A percentile compares a stretch with the other conserved stretches of the same genome.
Evolutionary conservation across 1,139 yeast species (phyloP).

Genomic region (Zygoascus hellenicus): DNA sequence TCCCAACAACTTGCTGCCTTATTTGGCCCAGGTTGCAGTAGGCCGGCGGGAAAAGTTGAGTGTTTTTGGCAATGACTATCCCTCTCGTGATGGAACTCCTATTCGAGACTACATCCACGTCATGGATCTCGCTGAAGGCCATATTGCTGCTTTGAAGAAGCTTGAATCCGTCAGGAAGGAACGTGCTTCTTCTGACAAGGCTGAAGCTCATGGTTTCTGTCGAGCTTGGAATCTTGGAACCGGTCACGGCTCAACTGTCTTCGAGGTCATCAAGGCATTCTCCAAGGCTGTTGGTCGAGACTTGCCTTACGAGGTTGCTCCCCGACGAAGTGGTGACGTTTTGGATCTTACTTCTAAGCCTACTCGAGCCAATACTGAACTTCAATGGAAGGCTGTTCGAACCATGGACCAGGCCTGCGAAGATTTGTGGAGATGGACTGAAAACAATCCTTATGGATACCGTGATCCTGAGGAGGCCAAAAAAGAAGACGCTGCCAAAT

Average conservation of each 20-base stretch:
- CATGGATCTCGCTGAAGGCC: conserved; percentile 77
- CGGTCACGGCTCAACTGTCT: conserved; percentile 72
- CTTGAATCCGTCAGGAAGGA: conserved; percentile 38
- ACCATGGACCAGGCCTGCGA: conserved; percentile 59
- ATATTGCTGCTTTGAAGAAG: conserved; percentile 62
- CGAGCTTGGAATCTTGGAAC: conserved; percentile 85
- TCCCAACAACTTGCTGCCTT: conserved; percentile 73
- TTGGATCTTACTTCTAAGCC: conserved; percentile 69
- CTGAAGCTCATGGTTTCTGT: conserved; percentile 43
- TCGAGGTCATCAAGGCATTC: conserved; percentile 65
- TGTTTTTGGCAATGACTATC: conserved; percentile 65
- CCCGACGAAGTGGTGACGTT: conserved; percentile 76
- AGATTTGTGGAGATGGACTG: conserved; percentile 77
- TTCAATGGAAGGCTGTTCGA: conserved; percentile 57
- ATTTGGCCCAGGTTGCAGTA: conserved; percentile 70
- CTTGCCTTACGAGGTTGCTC: conserved; percentile 58
- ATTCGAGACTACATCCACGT: conserved; percentile 81
- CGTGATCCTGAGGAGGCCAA: conserved; percentile 21
- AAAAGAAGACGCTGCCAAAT: conserved; percentile 2
- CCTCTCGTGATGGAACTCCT: conserved; percentile 73
- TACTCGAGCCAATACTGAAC: conserved; percentile 57
- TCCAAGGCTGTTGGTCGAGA: conserved; percentile 61
- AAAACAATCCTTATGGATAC: conserved; percentile 63
- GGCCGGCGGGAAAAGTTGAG: conserved; percentile 62
- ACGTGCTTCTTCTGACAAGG: conserved; percentile 17